These are phyloP conservation scores for Camillea tinctor DNA, from an alignment of 2,329 filamentous ascomycete species.

Conservation along the genomic window DNA sequence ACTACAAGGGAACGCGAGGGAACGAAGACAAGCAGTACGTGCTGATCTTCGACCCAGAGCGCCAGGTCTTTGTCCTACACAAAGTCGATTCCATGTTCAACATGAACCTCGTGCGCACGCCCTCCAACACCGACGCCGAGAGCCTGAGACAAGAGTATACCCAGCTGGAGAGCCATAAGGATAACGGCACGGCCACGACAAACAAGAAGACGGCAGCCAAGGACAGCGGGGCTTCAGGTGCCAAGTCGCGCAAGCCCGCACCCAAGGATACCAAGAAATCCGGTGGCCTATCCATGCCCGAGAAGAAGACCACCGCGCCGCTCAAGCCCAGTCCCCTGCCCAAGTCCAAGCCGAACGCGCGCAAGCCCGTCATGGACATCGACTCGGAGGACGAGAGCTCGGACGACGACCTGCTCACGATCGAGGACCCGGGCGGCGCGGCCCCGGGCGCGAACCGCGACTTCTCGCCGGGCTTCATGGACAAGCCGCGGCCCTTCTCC, in stretches of 20 bases:
- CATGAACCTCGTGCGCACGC: conserved; percentile 77
- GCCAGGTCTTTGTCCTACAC: conserved; percentile 79
- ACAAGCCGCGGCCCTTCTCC: conserved; percentile 47
- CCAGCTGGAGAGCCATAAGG: conserved; percentile 52
- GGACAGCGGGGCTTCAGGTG: conserved; percentile 18
- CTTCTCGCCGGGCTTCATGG: conserved; percentile 50
- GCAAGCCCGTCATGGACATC: conserved; percentile 24
- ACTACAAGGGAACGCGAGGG: conserved; percentile 59
- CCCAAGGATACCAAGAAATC: conserved; percentile 19
- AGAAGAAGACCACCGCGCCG: conserved; percentile 23
- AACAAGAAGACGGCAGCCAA: conserved; percentile 17
- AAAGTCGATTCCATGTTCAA: conserved; percentile 77
- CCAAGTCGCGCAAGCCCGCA: conserved; percentile 26
- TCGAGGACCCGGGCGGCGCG: conserved; percentile 59
- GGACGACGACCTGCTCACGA: conserved; percentile 56
- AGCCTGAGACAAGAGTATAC: conserved; percentile 65
- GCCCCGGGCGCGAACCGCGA: conserved; percentile 35
- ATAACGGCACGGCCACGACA: conserved; percentile 11
- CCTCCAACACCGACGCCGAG: conserved; percentile 61
- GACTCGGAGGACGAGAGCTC: conserved; percentile 49
- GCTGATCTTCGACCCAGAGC: conserved; percentile 72
- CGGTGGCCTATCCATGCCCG: conserved; percentile 13
- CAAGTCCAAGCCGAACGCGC: conserved; percentile 23
- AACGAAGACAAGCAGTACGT: conserved; percentile 59
- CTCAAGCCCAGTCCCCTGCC: conserved; percentile 20